phyloP scores from a whole-genome alignment of 2,329 filamentous ascomycete species.

The Scytalidium sp. region DNA sequence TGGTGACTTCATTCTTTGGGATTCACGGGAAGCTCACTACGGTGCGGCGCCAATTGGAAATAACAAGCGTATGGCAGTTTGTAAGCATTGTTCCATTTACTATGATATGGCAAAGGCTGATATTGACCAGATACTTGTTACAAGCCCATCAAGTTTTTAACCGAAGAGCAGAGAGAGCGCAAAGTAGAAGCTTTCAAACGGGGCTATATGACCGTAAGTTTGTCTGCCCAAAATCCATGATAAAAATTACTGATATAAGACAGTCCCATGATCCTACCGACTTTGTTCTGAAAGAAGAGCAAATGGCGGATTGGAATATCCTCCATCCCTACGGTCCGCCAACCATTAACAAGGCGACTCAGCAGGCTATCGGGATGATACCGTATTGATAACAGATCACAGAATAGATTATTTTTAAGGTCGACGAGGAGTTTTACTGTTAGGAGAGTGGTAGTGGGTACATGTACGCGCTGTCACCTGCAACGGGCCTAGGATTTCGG shows the following conservation, averaged over 20 bases:
- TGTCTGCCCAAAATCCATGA: neutral
- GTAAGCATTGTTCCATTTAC: neutral
- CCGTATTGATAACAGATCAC: neutral
- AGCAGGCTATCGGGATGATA: neutral
- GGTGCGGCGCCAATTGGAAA: constrained; percentile 8
- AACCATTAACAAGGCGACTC: neutral
- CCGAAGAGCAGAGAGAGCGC: neutral
- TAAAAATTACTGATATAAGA: neutral
- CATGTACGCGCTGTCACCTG: no score
- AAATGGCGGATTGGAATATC: neutral
- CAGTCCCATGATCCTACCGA: neutral
- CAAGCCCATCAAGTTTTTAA: neutral
- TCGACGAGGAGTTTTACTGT: no score
- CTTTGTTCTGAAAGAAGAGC: neutral
- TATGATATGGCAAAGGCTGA: neutral
- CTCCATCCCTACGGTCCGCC: neutral
- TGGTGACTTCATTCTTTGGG: constrained; percentile 41
- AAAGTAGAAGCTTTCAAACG: neutral
- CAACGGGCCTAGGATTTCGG: no score
- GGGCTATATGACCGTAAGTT: neutral
- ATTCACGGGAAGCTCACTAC: constrained; percentile 44
- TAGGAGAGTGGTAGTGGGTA: no score
- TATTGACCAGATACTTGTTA: neutral
- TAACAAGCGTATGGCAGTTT: neutral
- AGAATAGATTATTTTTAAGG: neutral